These are phyloP conservation scores for Conidiobolus incongruus DNA, from an alignment of 371 early-diverging fungal species.

Conservation along the genomic window DNA sequence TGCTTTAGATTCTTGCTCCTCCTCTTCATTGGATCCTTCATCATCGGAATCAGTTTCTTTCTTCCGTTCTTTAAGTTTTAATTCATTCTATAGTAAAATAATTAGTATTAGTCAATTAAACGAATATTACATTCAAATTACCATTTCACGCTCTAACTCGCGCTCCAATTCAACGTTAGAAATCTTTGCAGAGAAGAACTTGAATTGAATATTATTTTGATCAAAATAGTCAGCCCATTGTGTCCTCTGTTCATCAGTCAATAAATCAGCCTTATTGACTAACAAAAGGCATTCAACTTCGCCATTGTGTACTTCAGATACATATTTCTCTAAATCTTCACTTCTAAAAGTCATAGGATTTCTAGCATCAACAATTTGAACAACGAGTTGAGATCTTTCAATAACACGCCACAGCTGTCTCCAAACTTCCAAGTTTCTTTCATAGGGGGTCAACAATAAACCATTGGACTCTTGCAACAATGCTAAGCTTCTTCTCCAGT, in stretches of 20 bases:
- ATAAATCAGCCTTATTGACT: constrained; percentile 97
- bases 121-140: background rate
- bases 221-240: constrained; percentile 85
- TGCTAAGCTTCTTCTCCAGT: constrained; percentile 81
- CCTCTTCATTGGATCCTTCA: constrained; percentile 6
- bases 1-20: constrained; percentile 10
- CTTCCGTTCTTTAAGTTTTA: constrained; percentile 10
- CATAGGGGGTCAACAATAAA: constrained; percentile 88
- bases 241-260: constrained; percentile 48
- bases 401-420: constrained; percentile 98
- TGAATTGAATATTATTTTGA: constrained; percentile 44
- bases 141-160: constrained; percentile 14
- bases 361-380: constrained; percentile 99
- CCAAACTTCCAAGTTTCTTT: constrained; percentile 99
- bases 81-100: constrained; percentile 6
- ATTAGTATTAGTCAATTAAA: background rate
- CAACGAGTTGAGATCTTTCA: constrained; percentile 89
- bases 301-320: constrained; percentile 71
- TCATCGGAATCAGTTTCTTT: constrained; percentile 10
- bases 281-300: constrained; percentile 60
- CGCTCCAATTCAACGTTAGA: constrained; percentile 27
- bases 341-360: constrained; percentile 91
- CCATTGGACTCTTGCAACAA: constrained; percentile 73
- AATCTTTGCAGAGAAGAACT: constrained; percentile 77
- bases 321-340: constrained; percentile 80